These are phyloP conservation scores for Termitomyces bulborhizus DNA, from an alignment of 768 basidiomycete genomes.

Conservation along the genomic window DNA sequence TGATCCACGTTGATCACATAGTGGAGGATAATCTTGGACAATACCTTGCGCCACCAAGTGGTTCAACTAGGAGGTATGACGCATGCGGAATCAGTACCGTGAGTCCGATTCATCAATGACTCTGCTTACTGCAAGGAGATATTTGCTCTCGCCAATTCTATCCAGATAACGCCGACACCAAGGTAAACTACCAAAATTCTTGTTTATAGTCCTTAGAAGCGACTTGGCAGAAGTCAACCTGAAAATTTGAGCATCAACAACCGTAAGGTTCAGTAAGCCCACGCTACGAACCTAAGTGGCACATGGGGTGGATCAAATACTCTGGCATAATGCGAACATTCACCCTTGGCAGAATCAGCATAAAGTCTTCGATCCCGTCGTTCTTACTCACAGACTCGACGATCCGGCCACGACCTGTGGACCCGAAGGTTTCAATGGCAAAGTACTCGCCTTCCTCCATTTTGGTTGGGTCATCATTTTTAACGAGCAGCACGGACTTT, in stretches of 20 bases:
- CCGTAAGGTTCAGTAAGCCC: background rate
- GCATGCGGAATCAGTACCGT: background rate
- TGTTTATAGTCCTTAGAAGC: conserved; percentile 81
- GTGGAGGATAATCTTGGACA: conserved; percentile 88
- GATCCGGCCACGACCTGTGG: conserved; percentile 88
- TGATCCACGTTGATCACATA: conserved; percentile 75
- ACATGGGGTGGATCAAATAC: conserved; percentile 64
- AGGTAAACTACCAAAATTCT: conserved; percentile 91
- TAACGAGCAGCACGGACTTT: conserved; percentile 87
- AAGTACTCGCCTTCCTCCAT: conserved; percentile 99
- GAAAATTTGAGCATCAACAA: background rate
- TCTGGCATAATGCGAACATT: conserved; percentile 90
- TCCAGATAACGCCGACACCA: conserved; percentile 96
- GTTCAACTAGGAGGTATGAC: conserved; percentile 53
- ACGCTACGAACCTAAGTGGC: conserved; percentile 60
- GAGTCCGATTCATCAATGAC: conserved; percentile 6
- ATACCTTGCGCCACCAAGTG: conserved; percentile 84
- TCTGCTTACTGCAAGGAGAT: conserved; percentile 73
- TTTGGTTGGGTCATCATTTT: conserved; percentile 84
- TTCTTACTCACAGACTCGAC: conserved; percentile 60
- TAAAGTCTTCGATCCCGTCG: background rate
- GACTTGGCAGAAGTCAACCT: conserved; percentile 84
- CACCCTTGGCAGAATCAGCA: conserved; percentile 49
- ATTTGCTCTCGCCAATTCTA: conserved; percentile 86
- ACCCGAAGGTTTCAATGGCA: conserved; percentile 98